phyloP scores from a whole-genome alignment of 129 eudicot species.

The Calendula officinalis region DNA sequence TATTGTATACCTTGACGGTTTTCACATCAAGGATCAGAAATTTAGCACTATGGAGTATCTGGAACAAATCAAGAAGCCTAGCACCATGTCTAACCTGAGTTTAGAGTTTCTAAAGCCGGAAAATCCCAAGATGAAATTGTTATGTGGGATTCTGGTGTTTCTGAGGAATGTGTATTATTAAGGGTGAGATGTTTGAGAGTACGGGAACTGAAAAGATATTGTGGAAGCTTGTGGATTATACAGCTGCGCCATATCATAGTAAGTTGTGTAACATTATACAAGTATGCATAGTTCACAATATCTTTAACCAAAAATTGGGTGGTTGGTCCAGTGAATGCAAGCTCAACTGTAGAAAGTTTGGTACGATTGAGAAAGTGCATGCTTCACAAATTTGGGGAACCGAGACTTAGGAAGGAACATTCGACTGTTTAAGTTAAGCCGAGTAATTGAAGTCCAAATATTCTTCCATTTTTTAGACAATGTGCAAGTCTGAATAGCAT shows the following conservation, averaged over 20 bases:
- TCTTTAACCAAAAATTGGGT: background rate
- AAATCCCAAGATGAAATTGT: background rate
- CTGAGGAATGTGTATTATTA: background rate
- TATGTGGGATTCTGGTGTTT: background rate
- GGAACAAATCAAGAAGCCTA: background rate
- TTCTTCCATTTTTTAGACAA: slow-evolving; percentile 18
- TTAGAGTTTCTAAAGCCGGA: slow-evolving; percentile 4
- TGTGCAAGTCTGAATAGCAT: slow-evolving; percentile 4
- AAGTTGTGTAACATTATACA: slow-evolving; percentile 12
- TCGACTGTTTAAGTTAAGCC: background rate
- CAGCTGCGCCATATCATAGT: background rate
- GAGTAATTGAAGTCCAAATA: slow-evolving; percentile 5
- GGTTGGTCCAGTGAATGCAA: slow-evolving; percentile 1
- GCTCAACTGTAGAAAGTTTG: slow-evolving; percentile 1
- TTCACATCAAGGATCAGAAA: too few species aligned
- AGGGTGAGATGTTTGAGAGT: slow-evolving; percentile 22
- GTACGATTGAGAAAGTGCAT: background rate
- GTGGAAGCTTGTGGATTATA: background rate
- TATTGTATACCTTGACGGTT: too few species aligned
- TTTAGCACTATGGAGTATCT: background rate
- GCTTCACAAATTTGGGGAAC: slow-evolving; percentile 18
- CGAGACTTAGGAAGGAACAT: background rate
- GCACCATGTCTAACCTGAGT: background rate
- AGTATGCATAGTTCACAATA: slow-evolving; percentile 8
- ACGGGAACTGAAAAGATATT: background rate